phyloP scores from a whole-genome alignment of 2,329 filamentous ascomycete species.

The Cordyceps tenuipes region DNA sequence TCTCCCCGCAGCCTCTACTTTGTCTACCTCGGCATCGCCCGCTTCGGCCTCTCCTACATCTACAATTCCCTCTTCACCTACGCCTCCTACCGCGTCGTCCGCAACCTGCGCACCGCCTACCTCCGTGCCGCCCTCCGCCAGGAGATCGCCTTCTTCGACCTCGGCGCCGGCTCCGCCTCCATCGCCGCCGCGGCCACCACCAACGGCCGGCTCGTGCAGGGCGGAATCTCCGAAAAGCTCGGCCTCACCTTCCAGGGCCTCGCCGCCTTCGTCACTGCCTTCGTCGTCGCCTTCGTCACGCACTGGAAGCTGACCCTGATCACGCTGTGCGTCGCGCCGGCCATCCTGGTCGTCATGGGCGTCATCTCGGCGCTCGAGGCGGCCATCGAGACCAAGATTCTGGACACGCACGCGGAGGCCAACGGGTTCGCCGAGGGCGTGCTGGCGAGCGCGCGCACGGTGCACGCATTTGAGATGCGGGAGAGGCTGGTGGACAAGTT shows the following conservation, averaged over 20 bases:
- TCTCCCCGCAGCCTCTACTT: conserved; percentile 38
- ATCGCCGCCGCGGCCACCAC: conserved; percentile 35
- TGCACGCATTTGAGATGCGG: conserved; percentile 36
- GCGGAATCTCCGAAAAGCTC: conserved; percentile 33
- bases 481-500: conserved; percentile 30
- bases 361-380: conserved; percentile 21
- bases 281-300: conserved; percentile 30
- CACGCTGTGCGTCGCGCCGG: conserved; percentile 22
- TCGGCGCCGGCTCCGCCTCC: conserved; percentile 29
- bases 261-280: conserved; percentile 30
- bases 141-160: conserved; percentile 42
- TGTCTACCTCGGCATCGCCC: conserved; percentile 48
- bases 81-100: conserved; percentile 41
- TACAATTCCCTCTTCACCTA: conserved; percentile 38
- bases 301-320: conserved; percentile 39
- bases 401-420: conserved; percentile 26
- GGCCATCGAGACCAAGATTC: conserved; percentile 26
- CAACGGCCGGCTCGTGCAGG: conserved; percentile 34
- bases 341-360: conserved; percentile 24
- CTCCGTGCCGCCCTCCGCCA: conserved; percentile 42
- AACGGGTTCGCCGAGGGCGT: conserved; percentile 29
- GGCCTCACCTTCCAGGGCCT: conserved; percentile 31
- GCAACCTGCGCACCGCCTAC: conserved; percentile 39
- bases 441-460: conserved; percentile 29
- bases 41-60: conserved; percentile 42